Percentiles rank a stretch among this genome's conserved stretches.
Conservation (phyloP, 257 asterid species). For the Eucommia ulmoides region DNA sequence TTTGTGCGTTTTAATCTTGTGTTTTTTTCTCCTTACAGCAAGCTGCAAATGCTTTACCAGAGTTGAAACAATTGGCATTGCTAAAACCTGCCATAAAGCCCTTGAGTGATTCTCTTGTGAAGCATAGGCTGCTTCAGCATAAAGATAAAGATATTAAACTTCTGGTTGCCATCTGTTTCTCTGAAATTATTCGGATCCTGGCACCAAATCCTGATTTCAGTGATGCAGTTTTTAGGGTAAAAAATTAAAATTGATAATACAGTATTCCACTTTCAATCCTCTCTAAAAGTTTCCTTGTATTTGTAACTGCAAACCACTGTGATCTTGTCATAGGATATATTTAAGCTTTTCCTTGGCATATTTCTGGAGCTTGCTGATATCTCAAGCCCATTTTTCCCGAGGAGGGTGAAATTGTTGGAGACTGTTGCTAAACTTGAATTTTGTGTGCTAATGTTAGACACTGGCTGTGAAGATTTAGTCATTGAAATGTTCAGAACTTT, state of each 20-base stretch:
- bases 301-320: neutral
- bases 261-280: neutral
- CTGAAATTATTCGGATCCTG: conserved; percentile 51
- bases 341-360: conserved; percentile 42
- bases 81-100: conserved; percentile 30
- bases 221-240: conserved; percentile 52
- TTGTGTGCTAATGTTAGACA: conserved; percentile 64
- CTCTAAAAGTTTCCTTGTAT: neutral
- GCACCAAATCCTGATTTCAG: conserved; percentile 63
- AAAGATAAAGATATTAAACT: conserved; percentile 60
- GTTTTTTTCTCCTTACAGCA: conserved; percentile 25
- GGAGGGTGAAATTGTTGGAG: conserved; percentile 48
- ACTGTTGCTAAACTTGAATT: conserved; percentile 51
- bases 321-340: conserved; percentile 45
- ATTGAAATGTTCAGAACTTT: conserved; percentile 59
- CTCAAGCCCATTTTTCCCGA: conserved; percentile 41
- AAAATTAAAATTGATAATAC: neutral
- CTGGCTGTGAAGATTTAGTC: conserved; percentile 66
- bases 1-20: neutral
- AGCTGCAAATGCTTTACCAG: conserved; percentile 46
- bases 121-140: conserved; percentile 46
- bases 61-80: conserved; percentile 39
- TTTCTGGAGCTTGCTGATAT: conserved; percentile 58
- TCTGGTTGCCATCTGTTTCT: conserved; percentile 57
- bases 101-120: conserved; percentile 42